Conservation (phyloP, 352 stramenopile species). For the Phytophthora sp. region DNA sequence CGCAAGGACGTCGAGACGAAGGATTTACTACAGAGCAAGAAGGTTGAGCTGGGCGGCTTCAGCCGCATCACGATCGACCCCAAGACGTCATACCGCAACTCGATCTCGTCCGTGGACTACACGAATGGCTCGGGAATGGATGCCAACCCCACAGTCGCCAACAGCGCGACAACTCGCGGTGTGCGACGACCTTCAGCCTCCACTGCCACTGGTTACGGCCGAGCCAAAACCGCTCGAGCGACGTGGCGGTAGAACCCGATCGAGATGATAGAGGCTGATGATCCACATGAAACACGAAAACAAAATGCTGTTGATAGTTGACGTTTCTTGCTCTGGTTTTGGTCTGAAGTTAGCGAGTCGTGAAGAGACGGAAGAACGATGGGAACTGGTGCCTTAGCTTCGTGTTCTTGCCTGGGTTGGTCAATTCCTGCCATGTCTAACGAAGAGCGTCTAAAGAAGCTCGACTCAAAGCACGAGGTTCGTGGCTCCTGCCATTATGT, state of each 20-base stretch:
- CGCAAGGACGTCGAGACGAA: slow-evolving; percentile 56
- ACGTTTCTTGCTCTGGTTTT: slow-evolving; percentile 6
- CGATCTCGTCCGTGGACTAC: slow-evolving; percentile 46
- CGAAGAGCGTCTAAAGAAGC: not conserved
- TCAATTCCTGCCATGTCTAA: not conserved
- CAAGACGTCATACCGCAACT: slow-evolving; percentile 30
- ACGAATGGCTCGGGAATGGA: slow-evolving; percentile 12
- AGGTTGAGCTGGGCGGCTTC: slow-evolving; percentile 35
- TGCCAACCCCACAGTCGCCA: not conserved
- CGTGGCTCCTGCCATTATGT: too few species aligned
- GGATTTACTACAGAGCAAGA: slow-evolving; percentile 52
- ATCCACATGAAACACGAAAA: slow-evolving; percentile 7
- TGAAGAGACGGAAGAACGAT: slow-evolving; percentile 24
- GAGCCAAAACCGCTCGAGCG: slow-evolving; percentile 43
- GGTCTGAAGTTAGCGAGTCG: slow-evolving; percentile 11
- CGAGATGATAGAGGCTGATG: not conserved
- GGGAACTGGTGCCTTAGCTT: slow-evolving; percentile 5
- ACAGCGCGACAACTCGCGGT: slow-evolving; percentile 6
- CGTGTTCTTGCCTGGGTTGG: slow-evolving; percentile 22
- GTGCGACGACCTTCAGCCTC: slow-evolving; percentile 24
- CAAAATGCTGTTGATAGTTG: slow-evolving; percentile 16
- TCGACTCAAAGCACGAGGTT: slow-evolving; percentile 3
- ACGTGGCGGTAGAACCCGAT: slow-evolving; percentile 53
- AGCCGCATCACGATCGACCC: slow-evolving; percentile 35
- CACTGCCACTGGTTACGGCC: slow-evolving; percentile 21